Evolutionary conservation across 306 rosid genomes (phyloP).

Genomic region (Quercus cerris): DNA sequence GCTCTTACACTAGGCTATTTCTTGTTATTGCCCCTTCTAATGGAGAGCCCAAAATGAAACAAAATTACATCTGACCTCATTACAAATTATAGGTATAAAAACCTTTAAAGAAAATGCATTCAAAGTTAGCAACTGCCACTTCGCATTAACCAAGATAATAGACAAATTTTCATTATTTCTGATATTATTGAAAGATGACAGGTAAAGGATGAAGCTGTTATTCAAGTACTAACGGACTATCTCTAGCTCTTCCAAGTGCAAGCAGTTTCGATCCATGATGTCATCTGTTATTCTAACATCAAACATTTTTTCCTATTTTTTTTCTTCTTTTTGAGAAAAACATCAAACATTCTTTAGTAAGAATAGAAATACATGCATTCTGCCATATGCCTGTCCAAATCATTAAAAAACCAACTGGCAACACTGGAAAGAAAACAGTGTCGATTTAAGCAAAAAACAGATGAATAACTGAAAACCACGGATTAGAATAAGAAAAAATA

Average conservation of each 20-base stretch:
- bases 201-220: background rate
- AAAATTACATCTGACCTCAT: too few species aligned
- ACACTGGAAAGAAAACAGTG: background rate
- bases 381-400: background rate
- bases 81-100: too few species aligned
- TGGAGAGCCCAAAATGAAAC: too few species aligned
- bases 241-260: background rate
- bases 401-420: too few species aligned
- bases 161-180: too few species aligned
- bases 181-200: too few species aligned
- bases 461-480: background rate
- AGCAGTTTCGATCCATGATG: background rate
- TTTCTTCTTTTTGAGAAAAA: background rate
- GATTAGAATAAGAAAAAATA: background rate
- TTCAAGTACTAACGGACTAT: background rate
- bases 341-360: background rate
- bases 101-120: too few species aligned
- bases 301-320: background rate
- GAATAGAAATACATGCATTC: background rate
- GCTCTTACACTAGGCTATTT: too few species aligned
- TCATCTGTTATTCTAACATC: background rate
- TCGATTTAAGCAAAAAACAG: background rate
- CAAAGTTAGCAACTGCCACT: too few species aligned
- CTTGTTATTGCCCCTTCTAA: too few species aligned
- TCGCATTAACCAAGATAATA: too few species aligned